These are phyloP conservation scores for Chamaecrista fasciculata DNA, from an alignment of 306 rosid genomes.

Conservation along the genomic window DNA sequence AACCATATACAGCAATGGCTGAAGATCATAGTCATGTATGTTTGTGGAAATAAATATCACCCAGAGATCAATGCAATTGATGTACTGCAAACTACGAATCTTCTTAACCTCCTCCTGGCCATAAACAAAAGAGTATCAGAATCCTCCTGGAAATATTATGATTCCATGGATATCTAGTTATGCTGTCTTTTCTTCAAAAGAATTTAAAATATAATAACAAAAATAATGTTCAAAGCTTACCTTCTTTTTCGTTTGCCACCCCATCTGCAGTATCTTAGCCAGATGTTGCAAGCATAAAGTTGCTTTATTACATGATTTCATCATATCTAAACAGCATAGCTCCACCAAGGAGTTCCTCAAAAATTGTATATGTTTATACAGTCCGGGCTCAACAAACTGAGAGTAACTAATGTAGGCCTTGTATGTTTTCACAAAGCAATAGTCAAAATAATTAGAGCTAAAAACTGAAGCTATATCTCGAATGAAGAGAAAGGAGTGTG, in stretches of 20 bases:
- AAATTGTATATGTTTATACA: slow-evolving; percentile 53
- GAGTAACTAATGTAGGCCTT: slow-evolving; percentile 71
- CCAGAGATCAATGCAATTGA: slow-evolving; percentile 86
- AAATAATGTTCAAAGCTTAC: slow-evolving; percentile 37
- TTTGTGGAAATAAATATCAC: slow-evolving; percentile 59
- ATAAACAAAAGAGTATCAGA: slow-evolving; percentile 36
- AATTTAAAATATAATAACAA: neutral
- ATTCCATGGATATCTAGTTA: neutral
- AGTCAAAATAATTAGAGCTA: slow-evolving; percentile 60
- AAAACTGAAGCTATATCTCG: slow-evolving; percentile 57
- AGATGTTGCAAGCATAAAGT: slow-evolving; percentile 52
- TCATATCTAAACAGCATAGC: slow-evolving; percentile 74
- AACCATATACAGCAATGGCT: slow-evolving; percentile 53
- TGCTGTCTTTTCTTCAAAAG: neutral
- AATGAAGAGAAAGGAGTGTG: slow-evolving; percentile 68
- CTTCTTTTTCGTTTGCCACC: slow-evolving; percentile 60
- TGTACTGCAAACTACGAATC: slow-evolving; percentile 74
- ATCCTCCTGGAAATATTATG: slow-evolving; percentile 14
- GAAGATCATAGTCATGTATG: slow-evolving; percentile 66
- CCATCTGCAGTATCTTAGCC: slow-evolving; percentile 69
- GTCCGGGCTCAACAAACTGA: slow-evolving; percentile 54
- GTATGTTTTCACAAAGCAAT: slow-evolving; percentile 69
- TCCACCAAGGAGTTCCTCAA: slow-evolving; percentile 77
- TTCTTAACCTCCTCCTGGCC: slow-evolving; percentile 78
- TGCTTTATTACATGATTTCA: slow-evolving; percentile 67